Base-by-base conservation (phyloP, 2,329 filamentous ascomycete species). In the Pyricularia sp. region DNA sequence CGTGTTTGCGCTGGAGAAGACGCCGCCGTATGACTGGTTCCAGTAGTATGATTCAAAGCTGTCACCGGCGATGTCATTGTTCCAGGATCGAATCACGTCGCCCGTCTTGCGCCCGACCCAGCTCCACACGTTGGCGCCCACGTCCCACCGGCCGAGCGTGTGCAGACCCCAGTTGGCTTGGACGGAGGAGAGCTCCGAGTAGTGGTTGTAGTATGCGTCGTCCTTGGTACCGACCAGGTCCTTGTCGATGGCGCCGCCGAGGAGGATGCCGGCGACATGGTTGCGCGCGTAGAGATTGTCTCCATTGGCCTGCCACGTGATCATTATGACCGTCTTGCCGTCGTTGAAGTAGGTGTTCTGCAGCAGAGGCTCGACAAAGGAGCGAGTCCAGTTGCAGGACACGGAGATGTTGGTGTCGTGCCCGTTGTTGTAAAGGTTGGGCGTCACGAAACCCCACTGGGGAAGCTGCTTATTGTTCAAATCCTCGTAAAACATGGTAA, bases 361-460 rank as follows among this genome's bases (percentile, higher is more conserved):
- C 7, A 94, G 79, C 9, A 94, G 84, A 0, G 89, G 89, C 65
- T 84, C 81, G 1, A 94, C 75, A 77, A 92, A 93, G 62, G 72
- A 77, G 49, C 84, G 82, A 16, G 85, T 83, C 88, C 89, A 94
- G 16, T 76, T 70, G 2, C 88, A 88, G 1, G 89, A 88, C 31
- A 84, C 81, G 10, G 84, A 88, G 64, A 93, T 82, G 62, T 83
- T 84, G 24, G 84, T 85, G 75, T 94, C 90, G 71, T 94, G 90
- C 49, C 86, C 90, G 71, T 92, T 88, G 62, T 83, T 85, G 10
- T 88, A 88, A 87, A 90, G 88, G 78, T 90, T 89, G 3, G 87
- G 88, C 0, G 87, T 88, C 71, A 89, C 84, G 75, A 88, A 88
- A 75, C 84, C 80, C 83, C 83, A 85, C 77, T 93, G 89, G 2